Conservation (phyloP, 2,329 filamentous ascomycete species). For the Ascochyta clinopodiicola region DNA sequence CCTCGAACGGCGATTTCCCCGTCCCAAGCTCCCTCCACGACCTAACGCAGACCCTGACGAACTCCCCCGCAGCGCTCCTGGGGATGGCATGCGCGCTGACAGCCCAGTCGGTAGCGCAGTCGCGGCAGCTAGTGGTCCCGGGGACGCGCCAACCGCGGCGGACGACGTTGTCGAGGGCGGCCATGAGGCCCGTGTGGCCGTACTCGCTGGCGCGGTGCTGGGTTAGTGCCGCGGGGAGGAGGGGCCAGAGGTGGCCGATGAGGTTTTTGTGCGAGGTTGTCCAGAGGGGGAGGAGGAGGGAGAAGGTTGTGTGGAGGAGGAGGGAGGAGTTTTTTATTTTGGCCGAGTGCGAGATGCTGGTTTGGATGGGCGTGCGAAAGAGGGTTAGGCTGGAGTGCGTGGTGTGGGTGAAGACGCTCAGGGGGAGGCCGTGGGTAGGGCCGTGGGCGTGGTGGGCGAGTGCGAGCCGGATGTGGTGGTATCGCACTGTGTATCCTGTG, state of each 20-base stretch:
- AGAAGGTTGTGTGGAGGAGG: constrained; percentile 28
- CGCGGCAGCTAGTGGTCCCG: constrained; percentile 26
- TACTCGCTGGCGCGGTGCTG: constrained; percentile 33
- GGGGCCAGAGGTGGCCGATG: constrained; percentile 21
- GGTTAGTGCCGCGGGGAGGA: constrained; percentile 34
- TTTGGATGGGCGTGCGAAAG: constrained; percentile 20
- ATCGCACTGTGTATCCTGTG: constrained; percentile 29
- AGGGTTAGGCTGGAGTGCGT: constrained; percentile 18
- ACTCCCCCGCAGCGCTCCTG: constrained; percentile 13
- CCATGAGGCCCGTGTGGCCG: constrained; percentile 33
- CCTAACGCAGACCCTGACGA: constrained; percentile 25
- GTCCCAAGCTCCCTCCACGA: constrained; percentile 37
- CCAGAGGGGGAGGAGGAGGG: constrained; percentile 24
- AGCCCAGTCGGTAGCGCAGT: constrained; percentile 39
- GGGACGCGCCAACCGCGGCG: constrained; percentile 24
- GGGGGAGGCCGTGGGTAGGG: constrained; percentile 31
- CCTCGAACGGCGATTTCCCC: constrained; percentile 34
- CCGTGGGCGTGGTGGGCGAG: constrained; percentile 30
- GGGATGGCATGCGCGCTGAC: constrained; percentile 15
- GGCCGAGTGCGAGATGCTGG: constrained; percentile 21
- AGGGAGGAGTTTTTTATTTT: constrained; percentile 23
- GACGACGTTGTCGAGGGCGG: constrained; percentile 29
- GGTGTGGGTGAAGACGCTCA: constrained; percentile 24
- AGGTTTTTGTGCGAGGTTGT: constrained; percentile 17
- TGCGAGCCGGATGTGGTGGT: constrained; percentile 40